These are phyloP conservation scores for Xylariaceae sp. DNA, from an alignment of 2,329 filamentous ascomycete species.

Conservation along the genomic window DNA sequence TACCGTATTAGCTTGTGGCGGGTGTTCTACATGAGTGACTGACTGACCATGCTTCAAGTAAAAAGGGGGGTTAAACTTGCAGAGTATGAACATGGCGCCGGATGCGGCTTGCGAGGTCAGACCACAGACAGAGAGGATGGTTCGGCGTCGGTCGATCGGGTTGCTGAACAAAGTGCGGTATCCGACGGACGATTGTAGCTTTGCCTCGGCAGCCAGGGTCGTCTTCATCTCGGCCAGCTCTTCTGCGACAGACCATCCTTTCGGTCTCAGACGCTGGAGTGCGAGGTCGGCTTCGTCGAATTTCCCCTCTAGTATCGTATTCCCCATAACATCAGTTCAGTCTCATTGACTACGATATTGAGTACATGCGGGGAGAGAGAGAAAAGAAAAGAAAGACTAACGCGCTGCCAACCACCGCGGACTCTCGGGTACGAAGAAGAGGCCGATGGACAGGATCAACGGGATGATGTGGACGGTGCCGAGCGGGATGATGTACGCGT, in stretches of 20 bases:
- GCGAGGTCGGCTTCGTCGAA: conserved; percentile 30
- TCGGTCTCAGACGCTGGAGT: conserved; percentile 30
- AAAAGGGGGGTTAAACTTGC: conserved; percentile 31
- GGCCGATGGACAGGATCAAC: conserved; percentile 30
- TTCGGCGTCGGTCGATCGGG: conserved; percentile 47
- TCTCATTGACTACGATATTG: no score
- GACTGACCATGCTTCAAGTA: no score
- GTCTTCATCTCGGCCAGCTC: conserved; percentile 36
- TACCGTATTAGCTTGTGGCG: no score
- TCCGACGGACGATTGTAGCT: conserved; percentile 28
- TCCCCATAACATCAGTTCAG: no score
- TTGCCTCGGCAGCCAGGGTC: conserved; percentile 32
- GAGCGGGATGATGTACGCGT: conserved; percentile 26
- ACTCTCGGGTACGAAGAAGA: conserved; percentile 37
- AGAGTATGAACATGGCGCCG: conserved; percentile 53
- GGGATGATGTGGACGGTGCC: conserved; percentile 32
- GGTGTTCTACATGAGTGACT: no score
- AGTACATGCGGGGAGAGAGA: no score
- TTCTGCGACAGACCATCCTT: conserved; percentile 25
- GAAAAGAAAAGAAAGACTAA: background rate
- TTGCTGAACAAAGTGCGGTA: conserved; percentile 45
- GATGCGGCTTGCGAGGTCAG: conserved; percentile 48
- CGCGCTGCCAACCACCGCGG: conserved; percentile 36
- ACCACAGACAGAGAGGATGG: conserved; percentile 41
- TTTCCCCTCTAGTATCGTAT: conserved; percentile 29